Evolutionary conservation across 768 basidiomycete species (phyloP), one percentile per base, ranked within the genome.

Genomic region (Rickenella mellea): DNA sequence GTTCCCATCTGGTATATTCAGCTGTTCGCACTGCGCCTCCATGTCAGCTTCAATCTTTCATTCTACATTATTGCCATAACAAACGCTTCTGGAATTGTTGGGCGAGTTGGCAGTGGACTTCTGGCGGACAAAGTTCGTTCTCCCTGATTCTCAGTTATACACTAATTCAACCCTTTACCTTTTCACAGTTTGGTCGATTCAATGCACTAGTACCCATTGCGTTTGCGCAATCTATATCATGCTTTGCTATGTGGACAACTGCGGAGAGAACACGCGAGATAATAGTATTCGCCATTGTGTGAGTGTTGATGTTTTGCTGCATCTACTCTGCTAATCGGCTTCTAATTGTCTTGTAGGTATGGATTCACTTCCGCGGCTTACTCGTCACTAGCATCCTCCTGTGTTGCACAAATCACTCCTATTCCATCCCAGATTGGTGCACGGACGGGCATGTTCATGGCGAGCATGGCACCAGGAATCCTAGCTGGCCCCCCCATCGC

Each of bases 1-100:
- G 58, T 59, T 27, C 61, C 61, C 5, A 60, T 55, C 42, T 63
- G 58, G 48, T 63, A 63, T 53, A 58, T 63, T 22, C 48, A 58
- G 45, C 41, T 53, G n/a, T 63, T 57, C 38, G 61, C 56, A 8
- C 39, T 46, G 17, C 52, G 48, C 44, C 44, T 51, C 4, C 49
- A 52, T 7, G 55, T 60, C 9, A 24, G 49, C 15, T 40, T 46
- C 25, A 46, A 38, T 19, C 39, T 56, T 21, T 41, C 57, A 10
- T 45, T 50, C 26, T 60, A 63, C 38, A 44, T 63, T 2, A 48
- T 63, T 7, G 50, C 58, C 4, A 57, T 63, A 37, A 48, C 61
- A 33, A 63, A 63, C 40, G 58, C 56, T 3, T 52, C 48, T 40
- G 58, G 54, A 10, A 46, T 60, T 5, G 51, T 53, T 9, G 53